Conservation (phyloP, 1,139 yeast species). For the Lodderomyces metapsilosis region DNA sequence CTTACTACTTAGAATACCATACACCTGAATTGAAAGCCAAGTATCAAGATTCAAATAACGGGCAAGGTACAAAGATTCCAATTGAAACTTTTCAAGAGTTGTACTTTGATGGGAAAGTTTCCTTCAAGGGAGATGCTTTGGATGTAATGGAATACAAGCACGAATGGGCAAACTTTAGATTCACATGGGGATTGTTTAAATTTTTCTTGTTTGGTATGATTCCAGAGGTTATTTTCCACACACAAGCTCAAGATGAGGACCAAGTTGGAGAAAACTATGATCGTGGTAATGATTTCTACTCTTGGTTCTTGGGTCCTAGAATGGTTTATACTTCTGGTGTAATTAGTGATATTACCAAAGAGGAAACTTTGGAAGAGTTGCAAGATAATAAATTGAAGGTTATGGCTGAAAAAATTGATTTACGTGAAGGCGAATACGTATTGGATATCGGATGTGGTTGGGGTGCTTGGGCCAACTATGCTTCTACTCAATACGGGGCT, state of each 20-base stretch:
- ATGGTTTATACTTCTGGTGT: constrained; percentile 92
- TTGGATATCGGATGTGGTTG: constrained; percentile 94
- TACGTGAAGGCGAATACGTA: constrained; percentile 68
- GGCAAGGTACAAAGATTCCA: constrained; percentile 73
- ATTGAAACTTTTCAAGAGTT: constrained; percentile 92
- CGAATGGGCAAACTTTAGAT: constrained; percentile 85
- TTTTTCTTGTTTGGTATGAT: constrained; percentile 86
- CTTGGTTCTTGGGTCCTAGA: constrained; percentile 93
- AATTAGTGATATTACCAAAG: constrained; percentile 65
- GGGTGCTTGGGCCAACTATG: constrained; percentile 90
- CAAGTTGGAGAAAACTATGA: constrained; percentile 95
- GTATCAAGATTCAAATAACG: constrained; percentile 56
- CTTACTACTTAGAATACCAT: constrained; percentile 79
- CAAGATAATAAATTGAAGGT: constrained; percentile 88
- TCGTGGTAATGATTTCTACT: constrained; percentile 93
- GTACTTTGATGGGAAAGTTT: constrained; percentile 79
- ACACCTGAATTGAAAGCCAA: constrained; percentile 68
- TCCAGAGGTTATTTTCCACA: constrained; percentile 90
- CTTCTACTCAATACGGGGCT: constrained; percentile 82
- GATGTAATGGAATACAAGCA: constrained; percentile 85
- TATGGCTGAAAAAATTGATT: constrained; percentile 84
- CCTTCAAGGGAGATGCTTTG: constrained; percentile 84
- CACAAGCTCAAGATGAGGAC: constrained; percentile 93
- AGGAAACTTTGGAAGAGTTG: constrained; percentile 79
- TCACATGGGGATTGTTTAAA: constrained; percentile 75